Evolutionary conservation across 306 rosid species (phyloP).

Genomic region (Prunus padus): DNA sequence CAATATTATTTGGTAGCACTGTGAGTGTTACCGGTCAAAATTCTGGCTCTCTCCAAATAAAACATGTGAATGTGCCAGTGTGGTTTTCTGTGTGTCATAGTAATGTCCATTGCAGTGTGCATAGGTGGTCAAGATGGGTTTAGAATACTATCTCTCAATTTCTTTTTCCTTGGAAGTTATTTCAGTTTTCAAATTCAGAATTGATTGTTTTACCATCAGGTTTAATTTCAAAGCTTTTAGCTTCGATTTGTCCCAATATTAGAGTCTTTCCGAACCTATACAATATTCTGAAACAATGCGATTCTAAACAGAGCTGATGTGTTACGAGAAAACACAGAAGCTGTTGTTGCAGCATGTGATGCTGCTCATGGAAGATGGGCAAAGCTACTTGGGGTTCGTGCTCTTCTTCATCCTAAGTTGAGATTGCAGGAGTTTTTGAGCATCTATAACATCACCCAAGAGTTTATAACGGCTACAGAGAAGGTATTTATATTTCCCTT

Average conservation of each 20-base stretch:
- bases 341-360: conserved; percentile 99
- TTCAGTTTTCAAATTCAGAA: neutral
- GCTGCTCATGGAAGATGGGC: conserved; percentile 99
- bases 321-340: conserved; percentile 99
- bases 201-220: neutral
- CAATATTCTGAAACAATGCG: conserved; percentile 55
- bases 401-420: conserved; percentile 90
- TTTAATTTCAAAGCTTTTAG: conserved; percentile 11
- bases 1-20: neutral
- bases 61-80: neutral
- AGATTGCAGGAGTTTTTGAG: conserved; percentile 88
- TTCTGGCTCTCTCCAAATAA: neutral
- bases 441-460: conserved; percentile 80
- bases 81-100: neutral
- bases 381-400: conserved; percentile 96
- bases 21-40: neutral
- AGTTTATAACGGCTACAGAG: conserved; percentile 88
- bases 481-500: conserved; percentile 46
- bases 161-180: neutral
- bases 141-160: neutral
- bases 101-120: neutral
- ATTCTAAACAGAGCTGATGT: conserved; percentile 94
- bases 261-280: conserved; percentile 30
- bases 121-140: neutral
- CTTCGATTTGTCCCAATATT: conserved; percentile 14